Evolutionary conservation across 108 stramenopile species (phyloP).

Genomic region (Fistulifera solaris): DNA sequence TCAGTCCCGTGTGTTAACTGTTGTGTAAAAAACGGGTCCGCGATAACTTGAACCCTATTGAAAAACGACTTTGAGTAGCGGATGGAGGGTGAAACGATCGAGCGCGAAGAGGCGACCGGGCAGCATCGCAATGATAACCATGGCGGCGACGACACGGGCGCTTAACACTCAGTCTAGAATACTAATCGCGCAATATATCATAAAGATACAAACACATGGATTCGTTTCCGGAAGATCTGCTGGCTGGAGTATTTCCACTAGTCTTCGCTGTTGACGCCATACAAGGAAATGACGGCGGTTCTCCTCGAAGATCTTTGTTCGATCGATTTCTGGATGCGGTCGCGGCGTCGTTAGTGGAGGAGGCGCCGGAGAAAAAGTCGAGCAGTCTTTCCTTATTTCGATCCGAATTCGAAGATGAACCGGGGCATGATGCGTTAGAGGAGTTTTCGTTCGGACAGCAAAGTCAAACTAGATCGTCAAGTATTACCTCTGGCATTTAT

Average conservation of each 20-base stretch:
- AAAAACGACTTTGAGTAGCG: too few species aligned
- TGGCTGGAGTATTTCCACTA: conserved; percentile 47
- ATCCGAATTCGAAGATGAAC: conserved; percentile 11
- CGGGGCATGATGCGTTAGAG: background rate
- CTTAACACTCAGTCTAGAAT: too few species aligned
- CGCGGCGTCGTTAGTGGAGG: conserved; percentile 17
- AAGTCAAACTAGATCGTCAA: background rate
- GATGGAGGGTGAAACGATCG: too few species aligned
- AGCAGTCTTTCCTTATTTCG: conserved; percentile 14
- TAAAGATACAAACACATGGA: conserved; percentile 23
- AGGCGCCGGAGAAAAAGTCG: background rate
- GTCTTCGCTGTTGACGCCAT: conserved; percentile 54
- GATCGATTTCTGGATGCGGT: conserved; percentile 48
- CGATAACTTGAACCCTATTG: too few species aligned
- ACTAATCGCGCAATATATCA: too few species aligned
- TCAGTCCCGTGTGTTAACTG: too few species aligned
- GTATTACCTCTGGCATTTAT: background rate
- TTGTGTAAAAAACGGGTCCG: too few species aligned
- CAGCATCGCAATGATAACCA: too few species aligned
- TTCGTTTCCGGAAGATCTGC: conserved; percentile 32
- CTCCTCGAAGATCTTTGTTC: conserved; percentile 25
- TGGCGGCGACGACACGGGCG: too few species aligned
- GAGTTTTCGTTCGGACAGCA: background rate
- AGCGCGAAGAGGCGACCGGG: too few species aligned
- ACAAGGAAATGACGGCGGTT: conserved; percentile 3